Conservation (phyloP, 805 yeast genomes). For the Zygosaccharomyces bisporus region DNA sequence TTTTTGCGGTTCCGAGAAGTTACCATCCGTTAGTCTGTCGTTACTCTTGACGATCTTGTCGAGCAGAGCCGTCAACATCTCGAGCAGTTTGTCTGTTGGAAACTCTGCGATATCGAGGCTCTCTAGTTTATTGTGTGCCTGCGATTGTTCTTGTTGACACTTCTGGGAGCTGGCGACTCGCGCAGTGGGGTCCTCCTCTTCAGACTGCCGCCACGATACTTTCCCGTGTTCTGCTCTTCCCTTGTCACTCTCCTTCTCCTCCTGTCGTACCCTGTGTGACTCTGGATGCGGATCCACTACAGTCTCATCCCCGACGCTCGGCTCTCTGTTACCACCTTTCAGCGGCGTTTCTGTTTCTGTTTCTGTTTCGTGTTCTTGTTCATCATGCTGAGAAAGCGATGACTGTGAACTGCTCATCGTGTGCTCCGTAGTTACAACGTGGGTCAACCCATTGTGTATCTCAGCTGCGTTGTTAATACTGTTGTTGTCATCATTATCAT, state of each 20-base stretch:
- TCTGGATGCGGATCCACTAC: slow-evolving; percentile 8
- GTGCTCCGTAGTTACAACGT: slow-evolving; percentile 18
- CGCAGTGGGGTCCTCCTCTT: slow-evolving; percentile 1
- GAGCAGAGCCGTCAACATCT: slow-evolving; percentile 80
- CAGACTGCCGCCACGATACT: slow-evolving; percentile 4
- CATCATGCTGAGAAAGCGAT: slow-evolving; percentile 14
- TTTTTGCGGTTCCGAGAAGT: slow-evolving; percentile 6
- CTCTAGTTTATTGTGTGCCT: slow-evolving; percentile 4
- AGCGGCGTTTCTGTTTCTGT: not conserved
- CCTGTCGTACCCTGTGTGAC: slow-evolving; percentile 3
- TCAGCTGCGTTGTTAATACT: not conserved
- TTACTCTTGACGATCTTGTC: slow-evolving; percentile 88
- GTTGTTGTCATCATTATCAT: not conserved
- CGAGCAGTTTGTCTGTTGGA: slow-evolving; percentile 73
- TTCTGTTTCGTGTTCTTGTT: not conserved
- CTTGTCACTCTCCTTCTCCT: not conserved
- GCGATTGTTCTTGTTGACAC: not conserved
- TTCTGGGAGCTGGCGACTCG: slow-evolving; percentile 5
- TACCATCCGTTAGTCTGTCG: slow-evolving; percentile 57
- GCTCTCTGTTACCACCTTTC: slow-evolving; percentile 8
- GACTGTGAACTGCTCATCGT: slow-evolving; percentile 23
- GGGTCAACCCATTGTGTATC: slow-evolving; percentile 1
- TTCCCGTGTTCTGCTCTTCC: not conserved
- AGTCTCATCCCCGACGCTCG: slow-evolving; percentile 10
- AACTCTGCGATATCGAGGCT: slow-evolving; percentile 63